These are phyloP conservation scores for Turritis glabra DNA, from an alignment of 345 rosid genomes.

Conservation along the genomic window DNA sequence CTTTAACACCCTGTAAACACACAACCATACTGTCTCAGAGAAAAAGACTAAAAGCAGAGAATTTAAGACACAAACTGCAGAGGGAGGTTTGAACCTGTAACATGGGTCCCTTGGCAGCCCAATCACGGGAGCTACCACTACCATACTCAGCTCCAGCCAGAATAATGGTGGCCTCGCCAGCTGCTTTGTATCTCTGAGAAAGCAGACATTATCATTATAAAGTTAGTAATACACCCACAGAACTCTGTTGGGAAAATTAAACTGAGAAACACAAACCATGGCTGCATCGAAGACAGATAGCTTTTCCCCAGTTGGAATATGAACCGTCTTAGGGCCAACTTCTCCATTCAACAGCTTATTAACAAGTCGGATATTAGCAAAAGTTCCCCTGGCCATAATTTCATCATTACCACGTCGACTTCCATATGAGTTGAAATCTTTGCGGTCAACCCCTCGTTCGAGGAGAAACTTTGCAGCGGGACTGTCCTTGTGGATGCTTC, in stretches of 20 bases:
- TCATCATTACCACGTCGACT: conserved; percentile 99
- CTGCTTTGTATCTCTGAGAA: conserved; percentile 54
- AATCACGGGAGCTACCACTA: conserved; percentile 72
- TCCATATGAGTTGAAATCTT: conserved; percentile 96
- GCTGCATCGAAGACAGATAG: conserved; percentile 93
- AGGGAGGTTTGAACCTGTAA: not conserved
- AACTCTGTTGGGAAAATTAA: conserved; percentile 17
- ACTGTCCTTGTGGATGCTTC: conserved; percentile 95
- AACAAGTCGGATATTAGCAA: conserved; percentile 92
- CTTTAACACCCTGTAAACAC: conserved; percentile 48
- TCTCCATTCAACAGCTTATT: conserved; percentile 96
- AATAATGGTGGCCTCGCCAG: conserved; percentile 55
- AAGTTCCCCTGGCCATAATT: conserved; percentile 97
- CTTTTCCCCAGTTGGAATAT: conserved; percentile 94
- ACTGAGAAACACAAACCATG: conserved; percentile 46
- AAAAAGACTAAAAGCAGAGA: not conserved
- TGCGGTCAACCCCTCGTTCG: conserved; percentile 71
- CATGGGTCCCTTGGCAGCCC: conserved; percentile 83
- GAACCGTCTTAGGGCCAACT: conserved; percentile 93
- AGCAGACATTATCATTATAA: not conserved
- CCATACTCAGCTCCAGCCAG: conserved; percentile 77
- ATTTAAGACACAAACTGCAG: not conserved
- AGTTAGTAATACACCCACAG: not conserved
- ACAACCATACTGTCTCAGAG: not conserved
- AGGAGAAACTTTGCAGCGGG: conserved; percentile 88